phyloP scores from a whole-genome alignment of 2,329 filamentous ascomycete species.

The Fusarium pseudocircinatum region DNA sequence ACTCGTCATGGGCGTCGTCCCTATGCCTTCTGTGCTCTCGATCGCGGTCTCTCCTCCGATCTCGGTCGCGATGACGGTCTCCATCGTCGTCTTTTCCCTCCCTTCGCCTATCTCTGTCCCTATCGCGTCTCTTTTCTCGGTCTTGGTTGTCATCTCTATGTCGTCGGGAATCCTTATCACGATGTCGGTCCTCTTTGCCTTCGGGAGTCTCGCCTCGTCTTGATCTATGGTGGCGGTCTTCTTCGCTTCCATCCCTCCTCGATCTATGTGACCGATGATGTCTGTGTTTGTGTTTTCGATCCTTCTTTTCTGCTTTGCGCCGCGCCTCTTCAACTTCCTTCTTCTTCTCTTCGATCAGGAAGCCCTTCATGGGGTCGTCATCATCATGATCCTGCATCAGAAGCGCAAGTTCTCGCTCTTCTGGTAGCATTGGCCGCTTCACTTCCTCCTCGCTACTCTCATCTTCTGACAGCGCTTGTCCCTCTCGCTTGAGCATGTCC shows the following conservation, averaged over 20 bases:
- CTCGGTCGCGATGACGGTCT: conserved; percentile 38
- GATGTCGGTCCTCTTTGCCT: conserved; percentile 39
- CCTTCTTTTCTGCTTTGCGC: conserved; percentile 61
- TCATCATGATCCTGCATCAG: conserved; percentile 86
- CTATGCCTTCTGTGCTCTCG: conserved; percentile 44
- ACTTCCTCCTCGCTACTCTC: conserved; percentile 58
- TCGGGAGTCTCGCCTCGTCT: conserved; percentile 51
- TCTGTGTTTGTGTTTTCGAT: conserved; percentile 58
- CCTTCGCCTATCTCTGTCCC: conserved; percentile 30
- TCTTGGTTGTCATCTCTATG: conserved; percentile 45
- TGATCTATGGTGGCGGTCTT: conserved; percentile 47
- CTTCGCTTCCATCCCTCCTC: conserved; percentile 46
- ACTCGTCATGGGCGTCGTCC: conserved; percentile 43
- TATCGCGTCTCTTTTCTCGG: conserved; percentile 38
- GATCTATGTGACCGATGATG: conserved; percentile 59
- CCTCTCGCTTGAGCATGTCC: conserved; percentile 65
- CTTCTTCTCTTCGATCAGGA: conserved; percentile 88
- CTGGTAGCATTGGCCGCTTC: conserved; percentile 74
- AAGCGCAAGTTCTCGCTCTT: conserved; percentile 81
- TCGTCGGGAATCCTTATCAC: conserved; percentile 45
- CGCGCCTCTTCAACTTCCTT: conserved; percentile 80
- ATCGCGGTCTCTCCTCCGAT: conserved; percentile 35
- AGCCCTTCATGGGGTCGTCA: conserved; percentile 97
- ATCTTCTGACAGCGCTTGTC: conserved; percentile 55
- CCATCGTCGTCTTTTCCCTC: conserved; percentile 38